Conservation (phyloP, 2,329 filamentous ascomycete genomes). For the Huntiella decipiens region DNA sequence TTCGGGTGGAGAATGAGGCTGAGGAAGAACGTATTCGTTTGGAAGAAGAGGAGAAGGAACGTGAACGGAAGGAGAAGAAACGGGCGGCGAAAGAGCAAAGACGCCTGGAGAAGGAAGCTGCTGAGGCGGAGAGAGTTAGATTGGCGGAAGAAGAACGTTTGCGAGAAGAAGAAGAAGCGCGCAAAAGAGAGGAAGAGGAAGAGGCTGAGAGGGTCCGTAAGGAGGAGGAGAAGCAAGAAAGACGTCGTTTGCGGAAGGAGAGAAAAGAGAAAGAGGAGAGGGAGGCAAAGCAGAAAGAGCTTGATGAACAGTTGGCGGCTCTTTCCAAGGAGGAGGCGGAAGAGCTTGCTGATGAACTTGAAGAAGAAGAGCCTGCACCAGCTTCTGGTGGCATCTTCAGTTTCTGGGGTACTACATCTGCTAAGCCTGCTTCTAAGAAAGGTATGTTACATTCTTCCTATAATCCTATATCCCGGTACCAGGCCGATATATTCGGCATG, state of each 20-base stretch:
- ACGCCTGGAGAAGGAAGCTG: slow-evolving; percentile 20
- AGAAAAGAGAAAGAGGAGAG: slow-evolving; percentile 14
- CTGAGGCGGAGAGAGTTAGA: slow-evolving; percentile 11
- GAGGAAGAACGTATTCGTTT: slow-evolving; percentile 11
- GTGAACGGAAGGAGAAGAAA: slow-evolving; percentile 13
- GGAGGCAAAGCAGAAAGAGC: slow-evolving; percentile 12
- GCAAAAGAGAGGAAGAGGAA: slow-evolving; percentile 11
- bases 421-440: slow-evolving; percentile 27
- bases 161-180: slow-evolving; percentile 13
- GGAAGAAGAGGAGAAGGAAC: slow-evolving; percentile 15
- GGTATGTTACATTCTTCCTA: slow-evolving; percentile 16
- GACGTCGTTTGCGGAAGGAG: background rate
- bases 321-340: slow-evolving; percentile 15
- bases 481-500: no score
- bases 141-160: slow-evolving; percentile 9
- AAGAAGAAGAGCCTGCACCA: slow-evolving; percentile 15
- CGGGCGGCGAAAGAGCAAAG: slow-evolving; percentile 14
- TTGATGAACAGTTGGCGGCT: slow-evolving; percentile 15
- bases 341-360: slow-evolving; percentile 13
- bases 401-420: slow-evolving; percentile 33
- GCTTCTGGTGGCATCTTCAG: slow-evolving; percentile 28
- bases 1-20: slow-evolving; percentile 11
- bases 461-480: no score
- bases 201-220: slow-evolving; percentile 12
- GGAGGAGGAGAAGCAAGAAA: slow-evolving; percentile 8